Evolutionary conservation across 1,284 basidiomycete genomes (phyloP), one percentile per base, ranked within the genome.

Genomic region (Neonothopanus nambi): DNA sequence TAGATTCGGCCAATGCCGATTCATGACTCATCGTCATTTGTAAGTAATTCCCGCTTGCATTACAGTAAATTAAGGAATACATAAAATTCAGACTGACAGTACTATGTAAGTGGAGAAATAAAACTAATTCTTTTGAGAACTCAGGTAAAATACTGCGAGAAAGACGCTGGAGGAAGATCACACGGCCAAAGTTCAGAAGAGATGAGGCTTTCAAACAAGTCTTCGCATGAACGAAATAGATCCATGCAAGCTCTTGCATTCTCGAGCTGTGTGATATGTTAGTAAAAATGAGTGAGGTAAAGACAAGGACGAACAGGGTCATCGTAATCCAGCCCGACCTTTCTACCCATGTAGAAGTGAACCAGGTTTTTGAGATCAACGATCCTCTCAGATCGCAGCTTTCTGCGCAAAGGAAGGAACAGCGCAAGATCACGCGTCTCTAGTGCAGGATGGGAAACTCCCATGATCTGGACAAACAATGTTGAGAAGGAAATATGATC

Each of bases 341-440:
- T 71, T 30, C 78, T 65, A 4, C 74, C 76, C 79, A 85, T 79
- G 61, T 84, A 75, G 21, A 70, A 63, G 39, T 74, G 70, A 26
- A 82, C 73, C 9, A 85, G 74, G 5, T 70, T 72, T 30, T 65
- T 60, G 39, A 85, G 68, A 13, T 75, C 71, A 15, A 81, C 63
- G 26, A 74, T 63, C 15, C 61, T 62, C 55, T 67, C 70, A 45
- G 68, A 73, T 35, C 71, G 71, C 5, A 84, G 68, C 33, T 71
- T 73, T 52, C 72, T 74, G 24, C 79, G 74, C 54, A 84, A 73
- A 13, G 82, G 80, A 38, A 77, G 67, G 64, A 78, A 85, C 23
- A 82, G 66, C 4, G 79, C 82, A 26, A 80, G 70, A 59, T 85
- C 82, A 23, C 82, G 74, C 3, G 81, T 84, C 56, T 79, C 66